Conservation (phyloP, 441 rosid genomes). For the Croton laevigatus region DNA sequence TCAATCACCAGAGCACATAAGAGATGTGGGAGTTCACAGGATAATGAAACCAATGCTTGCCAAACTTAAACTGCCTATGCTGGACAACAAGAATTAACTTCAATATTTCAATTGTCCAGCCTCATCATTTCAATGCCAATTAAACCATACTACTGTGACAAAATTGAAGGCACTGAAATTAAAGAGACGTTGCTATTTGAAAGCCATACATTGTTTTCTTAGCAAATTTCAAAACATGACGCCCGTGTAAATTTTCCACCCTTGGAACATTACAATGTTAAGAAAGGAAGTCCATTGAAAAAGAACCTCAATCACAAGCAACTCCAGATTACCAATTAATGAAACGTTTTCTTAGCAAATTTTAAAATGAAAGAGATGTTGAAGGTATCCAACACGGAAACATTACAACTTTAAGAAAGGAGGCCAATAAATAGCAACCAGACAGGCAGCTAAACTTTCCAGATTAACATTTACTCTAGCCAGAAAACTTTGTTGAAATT, state of each 20-base stretch:
- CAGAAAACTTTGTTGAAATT: neutral
- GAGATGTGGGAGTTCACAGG: neutral
- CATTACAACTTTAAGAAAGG: neutral
- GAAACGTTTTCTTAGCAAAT: too few species aligned
- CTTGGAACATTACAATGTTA: neutral
- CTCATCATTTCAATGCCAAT: neutral
- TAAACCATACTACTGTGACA: neutral
- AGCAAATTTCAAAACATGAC: neutral
- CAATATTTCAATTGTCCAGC: neutral
- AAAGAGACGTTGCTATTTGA: too few species aligned
- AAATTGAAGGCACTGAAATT: too few species aligned
- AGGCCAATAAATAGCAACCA: neutral
- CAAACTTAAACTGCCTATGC: neutral
- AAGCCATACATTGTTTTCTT: neutral
- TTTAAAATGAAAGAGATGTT: too few species aligned
- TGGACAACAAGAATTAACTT: neutral
- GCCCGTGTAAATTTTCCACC: neutral
- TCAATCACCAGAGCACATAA: neutral
- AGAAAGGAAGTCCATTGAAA: neutral
- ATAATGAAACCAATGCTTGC: neutral
- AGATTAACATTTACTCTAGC: neutral
- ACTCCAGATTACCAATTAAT: neutral
- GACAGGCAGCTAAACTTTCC: neutral
- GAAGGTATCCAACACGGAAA: too few species aligned
- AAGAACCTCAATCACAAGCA: neutral